Conservation (phyloP, 2,329 filamentous ascomycete genomes). For the Ambrosiella cleistominuta region DNA sequence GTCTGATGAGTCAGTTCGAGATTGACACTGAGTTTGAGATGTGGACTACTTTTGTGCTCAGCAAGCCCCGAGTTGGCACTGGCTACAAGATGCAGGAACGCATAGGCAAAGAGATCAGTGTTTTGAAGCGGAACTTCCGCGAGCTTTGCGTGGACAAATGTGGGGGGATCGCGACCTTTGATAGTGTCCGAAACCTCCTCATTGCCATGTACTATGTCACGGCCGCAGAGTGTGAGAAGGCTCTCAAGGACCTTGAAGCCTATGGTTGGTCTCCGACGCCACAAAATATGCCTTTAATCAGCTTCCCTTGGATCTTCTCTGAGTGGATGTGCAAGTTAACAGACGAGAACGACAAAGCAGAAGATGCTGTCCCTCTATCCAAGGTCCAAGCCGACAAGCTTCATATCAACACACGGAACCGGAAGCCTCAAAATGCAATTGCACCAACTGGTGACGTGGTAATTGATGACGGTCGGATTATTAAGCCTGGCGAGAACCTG, state of each 20-base stretch:
- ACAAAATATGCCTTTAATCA: conserved; percentile 60
- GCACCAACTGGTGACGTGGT: not conserved
- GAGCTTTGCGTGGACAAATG: conserved; percentile 47
- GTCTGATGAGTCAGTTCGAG: conserved; percentile 71
- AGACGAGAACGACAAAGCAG: conserved; percentile 16
- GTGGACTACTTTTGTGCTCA: conserved; percentile 70
- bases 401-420: not conserved
- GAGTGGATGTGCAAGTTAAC: conserved; percentile 55
- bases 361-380: conserved; percentile 6
- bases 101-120: conserved; percentile 48
- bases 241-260: conserved; percentile 28
- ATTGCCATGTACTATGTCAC: conserved; percentile 82
- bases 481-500: not conserved
- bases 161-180: conserved; percentile 27
- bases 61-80: conserved; percentile 49
- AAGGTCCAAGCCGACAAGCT: not conserved
- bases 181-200: conserved; percentile 52
- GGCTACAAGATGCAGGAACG: conserved; percentile 83
- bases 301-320: conserved; percentile 84
- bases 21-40: conserved; percentile 82
- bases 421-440: not conserved
- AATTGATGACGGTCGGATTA: not conserved
- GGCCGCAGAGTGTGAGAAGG: conserved; percentile 46
- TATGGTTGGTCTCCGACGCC: conserved; percentile 14
- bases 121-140: conserved; percentile 52